These are phyloP conservation scores for Sanghuangporus sanghuang DNA, from an alignment of 1,284 basidiomycete species.

Conservation along the genomic window DNA sequence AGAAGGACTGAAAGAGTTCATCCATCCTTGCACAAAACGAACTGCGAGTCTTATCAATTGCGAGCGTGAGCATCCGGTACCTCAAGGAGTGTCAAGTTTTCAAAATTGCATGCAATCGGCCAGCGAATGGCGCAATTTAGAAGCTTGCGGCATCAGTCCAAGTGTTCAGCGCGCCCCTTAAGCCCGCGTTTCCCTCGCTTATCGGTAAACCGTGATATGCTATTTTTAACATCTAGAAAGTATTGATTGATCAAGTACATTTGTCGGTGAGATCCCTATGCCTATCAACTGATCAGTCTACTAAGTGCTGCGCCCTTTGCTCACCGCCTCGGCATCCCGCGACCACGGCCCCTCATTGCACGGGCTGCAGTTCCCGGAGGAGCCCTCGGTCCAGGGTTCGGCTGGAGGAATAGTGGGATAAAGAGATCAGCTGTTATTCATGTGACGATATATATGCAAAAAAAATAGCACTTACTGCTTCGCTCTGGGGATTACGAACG, in stretches of 20 bases:
- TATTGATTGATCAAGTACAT: not conserved
- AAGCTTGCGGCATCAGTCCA: not conserved
- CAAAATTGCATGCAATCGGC: too few species aligned
- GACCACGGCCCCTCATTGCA: conserved; percentile 77
- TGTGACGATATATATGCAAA: conserved; percentile 4
- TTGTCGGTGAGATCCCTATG: conserved; percentile 7
- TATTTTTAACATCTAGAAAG: not conserved
- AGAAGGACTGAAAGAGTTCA: not conserved
- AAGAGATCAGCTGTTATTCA: conserved; percentile 18
- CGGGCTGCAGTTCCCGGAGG: conserved; percentile 81
- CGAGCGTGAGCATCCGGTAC: not conserved
- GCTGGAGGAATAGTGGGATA: conserved; percentile 32
- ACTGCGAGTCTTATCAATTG: not conserved
- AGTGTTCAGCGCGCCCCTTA: not conserved
- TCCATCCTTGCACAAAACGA: not conserved
- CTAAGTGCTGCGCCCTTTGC: not conserved
- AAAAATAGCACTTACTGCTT: conserved; percentile 54
- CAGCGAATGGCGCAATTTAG: too few species aligned
- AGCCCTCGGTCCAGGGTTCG: conserved; percentile 73
- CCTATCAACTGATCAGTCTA: not conserved
- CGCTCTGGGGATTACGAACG: conserved; percentile 88
- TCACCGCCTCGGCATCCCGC: conserved; percentile 69
- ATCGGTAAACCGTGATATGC: not conserved
- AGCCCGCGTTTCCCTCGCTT: not conserved
- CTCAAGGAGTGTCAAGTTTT: not conserved